Evolutionary conservation across 176 grass and related monocot species (phyloP), one percentile per base, ranked within the genome.

Genomic region (Lolium perenne): DNA sequence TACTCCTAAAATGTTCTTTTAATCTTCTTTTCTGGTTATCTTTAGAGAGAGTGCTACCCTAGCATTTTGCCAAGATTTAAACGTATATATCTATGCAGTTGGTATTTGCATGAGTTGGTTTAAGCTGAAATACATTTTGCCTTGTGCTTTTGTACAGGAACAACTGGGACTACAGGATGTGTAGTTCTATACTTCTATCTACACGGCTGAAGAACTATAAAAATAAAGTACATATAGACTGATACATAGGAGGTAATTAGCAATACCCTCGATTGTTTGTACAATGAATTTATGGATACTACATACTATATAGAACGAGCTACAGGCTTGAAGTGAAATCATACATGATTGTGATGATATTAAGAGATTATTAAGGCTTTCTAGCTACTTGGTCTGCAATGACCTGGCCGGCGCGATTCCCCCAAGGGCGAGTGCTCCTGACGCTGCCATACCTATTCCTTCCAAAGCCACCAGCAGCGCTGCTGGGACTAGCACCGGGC

Each of bases 91-190:
- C 10, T 3, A 15, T 51, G 7, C 51, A 2, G 21, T 0, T 70
- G 7, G 38, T 20, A 46, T 21, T 46, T 13, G 41, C 0, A 47
- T 10, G 2, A 25, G 18, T 61, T 23, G 21, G 17, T 9, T 21
- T 21, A 9, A 11, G 47, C 4, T 76, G 22, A 76, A 17, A 8
- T 10, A 76, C 15, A 17, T 76, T 13, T 76, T 76, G 1, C 14
- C 16, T 53, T 53, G 47, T 75, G 23, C 32, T 16, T 53, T 53
- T 5, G 53, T 45, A 54, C 73, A 76, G 73, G 73, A 76, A 76
- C 73, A 76, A 76, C 48, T 76, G 73, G 73, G 23, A 51, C 73
- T 29, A 23, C 48, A 76, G 16, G 29, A 25, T 68, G 32, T 59
- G 57, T 59, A 59, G 21, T 22, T 64, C 23, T 64, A 13, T 23